phyloP scores from a whole-genome alignment of 2,329 filamentous ascomycete species.

The Cladophialophora immunda region DNA sequence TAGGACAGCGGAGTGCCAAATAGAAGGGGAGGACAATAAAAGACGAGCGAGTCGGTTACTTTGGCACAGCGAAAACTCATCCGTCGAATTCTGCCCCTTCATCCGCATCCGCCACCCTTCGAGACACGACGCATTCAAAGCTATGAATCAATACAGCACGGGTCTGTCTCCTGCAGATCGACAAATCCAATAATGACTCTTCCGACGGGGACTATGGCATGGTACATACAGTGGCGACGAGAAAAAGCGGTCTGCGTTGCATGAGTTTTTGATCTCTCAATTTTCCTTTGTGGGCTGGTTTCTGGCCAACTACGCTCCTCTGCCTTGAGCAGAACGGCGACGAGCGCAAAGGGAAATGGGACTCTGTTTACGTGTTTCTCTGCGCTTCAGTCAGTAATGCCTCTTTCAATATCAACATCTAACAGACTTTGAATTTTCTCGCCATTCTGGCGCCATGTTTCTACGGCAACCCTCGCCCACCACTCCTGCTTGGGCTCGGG shows the following conservation, averaged over 20 bases:
- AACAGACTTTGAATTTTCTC: no score
- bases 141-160: neutral
- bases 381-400: neutral
- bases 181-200: conserved; percentile 1
- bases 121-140: neutral
- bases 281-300: neutral
- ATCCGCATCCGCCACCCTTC: neutral
- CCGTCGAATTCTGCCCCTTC: neutral
- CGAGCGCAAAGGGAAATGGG: neutral
- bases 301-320: neutral
- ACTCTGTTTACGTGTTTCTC: neutral
- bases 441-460: no score
- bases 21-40: neutral
- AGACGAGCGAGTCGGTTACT: neutral
- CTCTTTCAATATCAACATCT: neutral
- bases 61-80: neutral
- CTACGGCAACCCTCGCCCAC: no score
- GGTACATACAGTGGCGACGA: conserved; percentile 5
- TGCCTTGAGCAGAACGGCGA: neutral
- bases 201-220: conserved; percentile 1
- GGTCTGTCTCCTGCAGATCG: neutral
- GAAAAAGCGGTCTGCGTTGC: neutral
- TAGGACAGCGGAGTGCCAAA: neutral
- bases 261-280: neutral
- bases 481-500: neutral